phyloP scores from a whole-genome alignment of 78 protist genomes.

The Pigoraptor vietnamica region DNA sequence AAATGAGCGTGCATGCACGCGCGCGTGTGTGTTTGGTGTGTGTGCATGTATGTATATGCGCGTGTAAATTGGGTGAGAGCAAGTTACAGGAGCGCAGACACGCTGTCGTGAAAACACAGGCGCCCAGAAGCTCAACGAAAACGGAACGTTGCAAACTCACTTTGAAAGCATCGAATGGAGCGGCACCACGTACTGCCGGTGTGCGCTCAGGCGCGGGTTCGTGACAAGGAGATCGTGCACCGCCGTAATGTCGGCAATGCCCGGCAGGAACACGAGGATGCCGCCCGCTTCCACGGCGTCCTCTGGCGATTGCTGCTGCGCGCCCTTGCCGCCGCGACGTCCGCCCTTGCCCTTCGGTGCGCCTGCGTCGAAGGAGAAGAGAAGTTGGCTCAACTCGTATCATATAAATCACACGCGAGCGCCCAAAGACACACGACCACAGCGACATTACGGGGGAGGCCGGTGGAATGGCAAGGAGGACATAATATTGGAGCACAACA shows the following conservation, averaged over 20 bases:
- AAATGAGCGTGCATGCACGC: too few relatives aligned
- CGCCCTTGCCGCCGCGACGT: not conserved
- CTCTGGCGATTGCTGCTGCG: not conserved
- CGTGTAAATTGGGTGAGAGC: too few relatives aligned
- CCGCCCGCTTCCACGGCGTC: constrained; percentile 17
- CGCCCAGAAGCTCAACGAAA: too few relatives aligned
- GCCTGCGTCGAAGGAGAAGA: not conserved
- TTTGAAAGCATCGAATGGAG: not conserved
- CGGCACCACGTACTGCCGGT: not conserved
- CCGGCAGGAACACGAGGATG: constrained; percentile 63
- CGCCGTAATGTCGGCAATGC: constrained; percentile 43
- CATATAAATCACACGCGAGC: too few relatives aligned
- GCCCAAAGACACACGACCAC: too few relatives aligned
- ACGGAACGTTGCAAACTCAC: not conserved
- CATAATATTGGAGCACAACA: too few relatives aligned
- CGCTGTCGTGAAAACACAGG: too few relatives aligned
- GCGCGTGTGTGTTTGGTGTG: too few relatives aligned
- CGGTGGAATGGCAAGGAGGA: too few relatives aligned
- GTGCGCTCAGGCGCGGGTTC: not conserved
- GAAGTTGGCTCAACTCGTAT: not conserved
- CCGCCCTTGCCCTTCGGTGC: not conserved
- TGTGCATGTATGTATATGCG: too few relatives aligned
- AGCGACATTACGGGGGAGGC: too few relatives aligned
- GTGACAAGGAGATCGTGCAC: not conserved
- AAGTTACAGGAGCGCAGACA: too few relatives aligned